A percentile compares a stretch with the other conserved stretches of the same genome.
Evolutionary conservation across 2,329 filamentous ascomycete genomes (phyloP).

Genomic region (Chrysosporium keratinophilum): DNA sequence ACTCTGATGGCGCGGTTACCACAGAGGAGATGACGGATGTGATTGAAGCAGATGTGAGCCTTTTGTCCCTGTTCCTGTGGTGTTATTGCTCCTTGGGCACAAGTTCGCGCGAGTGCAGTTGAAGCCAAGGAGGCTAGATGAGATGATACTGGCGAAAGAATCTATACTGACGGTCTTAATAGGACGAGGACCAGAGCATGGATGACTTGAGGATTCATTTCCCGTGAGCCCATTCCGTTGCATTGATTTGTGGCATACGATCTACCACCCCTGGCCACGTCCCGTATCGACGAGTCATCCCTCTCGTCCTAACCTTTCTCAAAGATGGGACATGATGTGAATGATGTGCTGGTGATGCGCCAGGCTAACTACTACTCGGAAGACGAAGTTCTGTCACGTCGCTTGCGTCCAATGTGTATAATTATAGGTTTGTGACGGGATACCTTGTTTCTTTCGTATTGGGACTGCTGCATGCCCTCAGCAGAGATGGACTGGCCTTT

Average conservation of each 20-base stretch:
- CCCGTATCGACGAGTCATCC: background rate
- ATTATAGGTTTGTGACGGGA: slow-evolving; percentile 11
- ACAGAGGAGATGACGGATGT: background rate
- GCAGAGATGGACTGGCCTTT: background rate
- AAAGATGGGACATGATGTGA: too few relatives aligned
- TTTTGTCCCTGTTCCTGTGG: background rate
- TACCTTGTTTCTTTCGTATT: too few relatives aligned
- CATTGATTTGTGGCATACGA: background rate
- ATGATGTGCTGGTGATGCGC: background rate
- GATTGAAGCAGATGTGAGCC: background rate
- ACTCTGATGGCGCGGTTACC: background rate
- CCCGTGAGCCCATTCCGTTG: background rate
- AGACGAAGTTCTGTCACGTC: slow-evolving; percentile 11
- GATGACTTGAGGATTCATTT: background rate
- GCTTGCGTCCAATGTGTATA: slow-evolving; percentile 12
- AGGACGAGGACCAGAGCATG: background rate
- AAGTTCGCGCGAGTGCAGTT: background rate
- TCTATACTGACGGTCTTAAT: background rate
- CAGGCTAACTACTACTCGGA: background rate
- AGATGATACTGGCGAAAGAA: background rate
- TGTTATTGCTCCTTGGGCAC: background rate
- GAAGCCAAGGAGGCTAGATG: background rate
- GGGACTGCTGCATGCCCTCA: too few relatives aligned
- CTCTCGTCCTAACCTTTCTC: background rate
- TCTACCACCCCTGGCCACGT: background rate